phyloP scores from a whole-genome alignment of 805 yeast genomes.

The Teunomyces stri region DNA sequence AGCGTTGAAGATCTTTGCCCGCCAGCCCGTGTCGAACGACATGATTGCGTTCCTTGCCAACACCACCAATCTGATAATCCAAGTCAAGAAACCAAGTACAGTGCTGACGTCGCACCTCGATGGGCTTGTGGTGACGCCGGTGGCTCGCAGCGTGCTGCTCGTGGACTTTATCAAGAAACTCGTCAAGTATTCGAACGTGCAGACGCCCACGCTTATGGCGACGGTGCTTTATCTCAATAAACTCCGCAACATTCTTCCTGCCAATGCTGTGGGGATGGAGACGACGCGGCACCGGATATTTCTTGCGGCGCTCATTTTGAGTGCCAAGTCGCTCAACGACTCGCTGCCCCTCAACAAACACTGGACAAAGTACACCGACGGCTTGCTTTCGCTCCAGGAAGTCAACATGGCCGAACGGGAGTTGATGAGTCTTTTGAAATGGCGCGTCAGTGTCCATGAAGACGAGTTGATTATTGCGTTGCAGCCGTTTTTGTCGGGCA shows the following conservation, averaged over 20 bases:
- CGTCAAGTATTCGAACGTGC: slow-evolving; percentile 82
- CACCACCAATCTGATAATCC: slow-evolving; percentile 57
- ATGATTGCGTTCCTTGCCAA: slow-evolving; percentile 59
- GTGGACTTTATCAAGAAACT: slow-evolving; percentile 67
- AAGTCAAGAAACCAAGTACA: slow-evolving; percentile 28
- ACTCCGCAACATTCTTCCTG: slow-evolving; percentile 73
- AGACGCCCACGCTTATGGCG: slow-evolving; percentile 93
- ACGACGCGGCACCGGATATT: slow-evolving; percentile 93
- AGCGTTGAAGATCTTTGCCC: slow-evolving; percentile 53
- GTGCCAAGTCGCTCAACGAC: slow-evolving; percentile 93
- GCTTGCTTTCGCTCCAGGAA: slow-evolving; percentile 70
- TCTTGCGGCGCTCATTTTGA: slow-evolving; percentile 79
- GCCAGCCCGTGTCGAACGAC: slow-evolving; percentile 54
- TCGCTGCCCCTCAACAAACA: slow-evolving; percentile 94
- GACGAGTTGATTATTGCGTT: slow-evolving; percentile 68
- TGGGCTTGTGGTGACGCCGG: background rate
- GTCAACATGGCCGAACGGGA: slow-evolving; percentile 92
- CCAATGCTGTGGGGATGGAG: slow-evolving; percentile 86
- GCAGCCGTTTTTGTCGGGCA: slow-evolving; percentile 72
- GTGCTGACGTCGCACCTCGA: slow-evolving; percentile 19
- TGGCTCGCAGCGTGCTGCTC: slow-evolving; percentile 24
- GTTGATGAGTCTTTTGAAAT: slow-evolving; percentile 73
- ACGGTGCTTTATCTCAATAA: slow-evolving; percentile 80
- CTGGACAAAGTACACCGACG: slow-evolving; percentile 92
- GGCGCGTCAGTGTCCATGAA: slow-evolving; percentile 75